A percentile compares a stretch with the other conserved stretches of the same genome.
These are phyloP conservation scores for Neonectria magnoliae DNA, from an alignment of 2,329 filamentous ascomycete genomes.

Conservation along the genomic window DNA sequence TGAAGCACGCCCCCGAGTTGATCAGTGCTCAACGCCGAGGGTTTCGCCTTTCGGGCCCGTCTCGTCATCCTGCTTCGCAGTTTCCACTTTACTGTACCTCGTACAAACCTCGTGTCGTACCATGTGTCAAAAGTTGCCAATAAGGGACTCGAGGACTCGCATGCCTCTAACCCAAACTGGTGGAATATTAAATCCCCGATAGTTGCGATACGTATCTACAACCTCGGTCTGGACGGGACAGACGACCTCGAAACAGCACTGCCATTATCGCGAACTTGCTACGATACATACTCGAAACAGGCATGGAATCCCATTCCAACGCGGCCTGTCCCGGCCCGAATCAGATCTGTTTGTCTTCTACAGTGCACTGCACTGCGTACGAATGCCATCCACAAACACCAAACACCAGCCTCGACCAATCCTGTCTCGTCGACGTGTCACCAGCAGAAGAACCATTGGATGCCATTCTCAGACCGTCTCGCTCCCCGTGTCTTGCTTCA, in stretches of 20 bases:
- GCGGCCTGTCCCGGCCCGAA: not conserved
- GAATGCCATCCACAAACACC: not conserved
- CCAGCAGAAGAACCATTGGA: not conserved
- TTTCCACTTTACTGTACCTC: not conserved
- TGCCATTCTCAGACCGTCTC: slow-evolving; percentile 16
- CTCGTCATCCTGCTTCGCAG: not conserved
- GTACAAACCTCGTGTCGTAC: not conserved
- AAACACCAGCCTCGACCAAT: not conserved
- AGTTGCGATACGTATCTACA: slow-evolving; percentile 1
- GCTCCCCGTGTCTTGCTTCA: slow-evolving; percentile 2
- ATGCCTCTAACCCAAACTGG: slow-evolving; percentile 9
- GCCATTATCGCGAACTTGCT: slow-evolving; percentile 8
- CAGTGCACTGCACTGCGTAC: not conserved
- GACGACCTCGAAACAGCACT: not conserved
- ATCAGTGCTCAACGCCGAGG: not conserved
- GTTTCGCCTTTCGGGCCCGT: not conserved
- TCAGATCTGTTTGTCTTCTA: slow-evolving; percentile 2
- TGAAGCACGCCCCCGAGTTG: not conserved
- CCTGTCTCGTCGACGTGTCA: slow-evolving; percentile 2
- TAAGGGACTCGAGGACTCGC: slow-evolving; percentile 2
- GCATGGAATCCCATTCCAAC: slow-evolving; percentile 19
- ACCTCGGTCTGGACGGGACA: slow-evolving; percentile 3
- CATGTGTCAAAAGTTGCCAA: slow-evolving; percentile 1
- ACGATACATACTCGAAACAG: slow-evolving; percentile 17
- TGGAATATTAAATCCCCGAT: not conserved